A percentile compares a stretch with the other conserved stretches of the same genome.
These are phyloP conservation scores for Macrophomina tecta DNA, from an alignment of 2,329 filamentous ascomycete species.

Conservation along the genomic window DNA sequence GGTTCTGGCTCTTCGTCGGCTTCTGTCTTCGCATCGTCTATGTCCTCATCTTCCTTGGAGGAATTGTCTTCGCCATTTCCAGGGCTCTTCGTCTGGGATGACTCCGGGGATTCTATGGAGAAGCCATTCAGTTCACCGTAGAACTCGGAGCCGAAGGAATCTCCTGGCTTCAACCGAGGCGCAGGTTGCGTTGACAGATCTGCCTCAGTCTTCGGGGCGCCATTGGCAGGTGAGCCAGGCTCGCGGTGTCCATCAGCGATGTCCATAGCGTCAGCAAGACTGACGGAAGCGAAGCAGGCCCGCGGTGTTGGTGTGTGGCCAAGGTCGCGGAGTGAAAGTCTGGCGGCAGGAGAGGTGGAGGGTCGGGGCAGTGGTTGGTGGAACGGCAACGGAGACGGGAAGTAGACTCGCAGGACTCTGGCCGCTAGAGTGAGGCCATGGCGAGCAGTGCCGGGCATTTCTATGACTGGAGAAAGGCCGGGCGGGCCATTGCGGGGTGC, in stretches of 20 bases:
- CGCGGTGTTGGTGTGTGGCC: neutral
- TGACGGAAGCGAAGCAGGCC: neutral
- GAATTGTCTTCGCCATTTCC: neutral
- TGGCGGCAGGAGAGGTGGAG: neutral
- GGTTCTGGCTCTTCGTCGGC: constrained; percentile 9
- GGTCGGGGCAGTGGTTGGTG: neutral
- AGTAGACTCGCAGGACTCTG: neutral
- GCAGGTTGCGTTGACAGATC: neutral
- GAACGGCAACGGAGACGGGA: neutral
- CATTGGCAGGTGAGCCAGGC: neutral
- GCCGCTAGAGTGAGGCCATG: constrained; percentile 4
- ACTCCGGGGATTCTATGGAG: neutral
- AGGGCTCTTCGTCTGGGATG: neutral
- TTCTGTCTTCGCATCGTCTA: neutral
- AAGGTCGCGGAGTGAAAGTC: neutral
- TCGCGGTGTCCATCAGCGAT: neutral
- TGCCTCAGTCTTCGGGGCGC: neutral
- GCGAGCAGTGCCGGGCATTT: neutral
- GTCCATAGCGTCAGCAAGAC: neutral
- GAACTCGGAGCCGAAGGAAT: constrained; percentile 14
- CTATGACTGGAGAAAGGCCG: neutral
- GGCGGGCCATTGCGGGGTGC: neutral
- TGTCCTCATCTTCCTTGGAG: neutral
- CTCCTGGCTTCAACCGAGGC: neutral
- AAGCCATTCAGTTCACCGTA: constrained; percentile 15